Base-by-base conservation (phyloP, 805 yeast genomes). In the Candida ponderosae region DNA sequence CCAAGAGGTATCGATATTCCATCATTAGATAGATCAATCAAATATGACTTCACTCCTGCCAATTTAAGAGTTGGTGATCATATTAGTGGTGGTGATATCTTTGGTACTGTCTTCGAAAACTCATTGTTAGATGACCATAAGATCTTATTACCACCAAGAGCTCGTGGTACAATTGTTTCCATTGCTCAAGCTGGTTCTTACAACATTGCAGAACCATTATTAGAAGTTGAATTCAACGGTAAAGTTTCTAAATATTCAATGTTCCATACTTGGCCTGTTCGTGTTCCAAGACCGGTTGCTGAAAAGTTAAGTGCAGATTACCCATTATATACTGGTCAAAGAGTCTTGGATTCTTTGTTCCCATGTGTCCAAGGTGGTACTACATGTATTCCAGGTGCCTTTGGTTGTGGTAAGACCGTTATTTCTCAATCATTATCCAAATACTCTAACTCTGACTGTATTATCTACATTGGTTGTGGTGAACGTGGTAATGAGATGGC, bases 301-400 rank as follows among this genome's bases (percentile, higher is more conserved):
- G 94, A 88, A 64, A 88, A 90, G 61, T 67, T 87, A 45, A 69
- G 95, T 43, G 97, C 98, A 31, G 93, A 90, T 65, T 77, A 83
- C 63, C 99, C 99, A 36, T 74, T 93, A 52, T 75, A 93, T 54
- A 93, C 99, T 16, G 99, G 99, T 56, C 99, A 93, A 72, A 85
- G 99, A 75, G 99, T 93, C 36, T 73, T 93, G 63, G 99, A 93
- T 66, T 81, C 98, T 23, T 75, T 93, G 47, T 93, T 93, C 76
- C 99, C 99, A 34, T 84, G 95, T 78, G 99, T 93, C 53, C 98
- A 93, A 72, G 99, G 99, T 70, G 99, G 99, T 72, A 93, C 99
- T 29, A 93, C 99, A 27, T 94, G 98, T 82, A 93, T 93, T 62
- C 99, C 99, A 33, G 99, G 99, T 68, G 99, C 99, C 46, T 93